phyloP scores from a whole-genome alignment of 2,329 filamentous ascomycete genomes.

The Exophiala aquamarina region DNA sequence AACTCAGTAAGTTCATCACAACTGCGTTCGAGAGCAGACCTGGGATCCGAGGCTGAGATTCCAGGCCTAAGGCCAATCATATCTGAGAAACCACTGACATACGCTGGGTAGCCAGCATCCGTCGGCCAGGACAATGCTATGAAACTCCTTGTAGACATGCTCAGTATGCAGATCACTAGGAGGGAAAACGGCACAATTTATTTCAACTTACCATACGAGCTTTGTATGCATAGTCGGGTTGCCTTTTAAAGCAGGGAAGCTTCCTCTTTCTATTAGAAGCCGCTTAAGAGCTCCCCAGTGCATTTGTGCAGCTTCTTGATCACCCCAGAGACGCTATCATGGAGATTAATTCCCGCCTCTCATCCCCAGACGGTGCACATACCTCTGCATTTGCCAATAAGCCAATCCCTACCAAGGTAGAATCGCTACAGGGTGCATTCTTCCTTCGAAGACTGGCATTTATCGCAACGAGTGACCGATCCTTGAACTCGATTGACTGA shows the following conservation, averaged over 20 bases:
- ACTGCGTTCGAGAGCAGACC: conserved; percentile 4
- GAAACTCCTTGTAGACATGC: conserved; percentile 10
- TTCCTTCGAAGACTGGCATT: conserved; percentile 8
- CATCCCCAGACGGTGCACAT: not conserved
- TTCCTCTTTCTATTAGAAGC: conserved; percentile 13
- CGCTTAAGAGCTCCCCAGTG: conserved; percentile 18
- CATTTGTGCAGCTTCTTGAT: conserved; percentile 8
- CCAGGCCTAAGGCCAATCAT: not conserved
- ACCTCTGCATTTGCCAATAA: conserved; percentile 18
- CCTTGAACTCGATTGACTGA: conserved; percentile 12
- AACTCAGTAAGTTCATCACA: conserved; percentile 11
- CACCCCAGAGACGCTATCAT: conserved; percentile 14
- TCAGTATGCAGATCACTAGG: not conserved
- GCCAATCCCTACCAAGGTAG: conserved; percentile 14
- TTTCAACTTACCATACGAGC: conserved; percentile 13
- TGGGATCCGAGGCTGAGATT: not conserved
- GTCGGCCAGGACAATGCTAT: conserved; percentile 16
- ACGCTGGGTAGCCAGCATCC: conserved; percentile 10
- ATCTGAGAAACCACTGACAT: conserved; percentile 7
- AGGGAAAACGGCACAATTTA: not conserved
- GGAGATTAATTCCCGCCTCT: not conserved
- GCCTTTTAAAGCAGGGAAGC: conserved; percentile 7
- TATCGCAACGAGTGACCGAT: conserved; percentile 8
- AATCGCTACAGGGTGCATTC: conserved; percentile 9
- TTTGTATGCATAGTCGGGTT: conserved; percentile 13